These are phyloP conservation scores for Isatis tinctoria DNA, from an alignment of 345 rosid species.

Conservation along the genomic window DNA sequence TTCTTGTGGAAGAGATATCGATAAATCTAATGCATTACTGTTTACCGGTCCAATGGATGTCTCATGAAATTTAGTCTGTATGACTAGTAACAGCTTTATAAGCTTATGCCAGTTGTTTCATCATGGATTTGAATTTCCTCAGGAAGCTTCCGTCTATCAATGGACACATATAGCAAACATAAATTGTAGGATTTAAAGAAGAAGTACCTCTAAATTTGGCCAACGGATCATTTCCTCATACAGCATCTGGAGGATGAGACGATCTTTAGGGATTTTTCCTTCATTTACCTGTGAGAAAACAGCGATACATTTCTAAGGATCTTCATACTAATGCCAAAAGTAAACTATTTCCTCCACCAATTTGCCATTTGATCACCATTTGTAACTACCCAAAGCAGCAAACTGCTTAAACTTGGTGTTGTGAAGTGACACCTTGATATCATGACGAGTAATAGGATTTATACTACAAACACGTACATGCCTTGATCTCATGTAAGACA, in stretches of 20 bases:
- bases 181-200: neutral
- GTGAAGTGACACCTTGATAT: neutral
- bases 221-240: constrained; percentile 82
- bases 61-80: neutral
- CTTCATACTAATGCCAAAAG: neutral
- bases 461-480: neutral
- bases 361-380: neutral
- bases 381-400: neutral
- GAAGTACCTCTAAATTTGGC: constrained; percentile 88
- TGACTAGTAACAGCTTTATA: neutral
- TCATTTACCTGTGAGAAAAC: constrained; percentile 57
- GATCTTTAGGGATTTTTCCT: constrained; percentile 76
- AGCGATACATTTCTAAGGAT: neutral
- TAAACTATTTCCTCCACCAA: neutral
- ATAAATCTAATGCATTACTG: neutral
- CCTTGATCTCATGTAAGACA: neutral
- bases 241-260: constrained; percentile 63
- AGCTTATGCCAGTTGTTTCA: neutral
- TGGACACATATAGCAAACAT: neutral
- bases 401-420: neutral
- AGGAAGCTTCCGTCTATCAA: neutral
- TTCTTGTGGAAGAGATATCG: neutral
- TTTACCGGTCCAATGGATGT: neutral
- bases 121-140: neutral
- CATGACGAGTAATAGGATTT: neutral